Evolutionary conservation across 169 alveolate species (phyloP).

Genomic region (Eimeria praecox): DNA sequence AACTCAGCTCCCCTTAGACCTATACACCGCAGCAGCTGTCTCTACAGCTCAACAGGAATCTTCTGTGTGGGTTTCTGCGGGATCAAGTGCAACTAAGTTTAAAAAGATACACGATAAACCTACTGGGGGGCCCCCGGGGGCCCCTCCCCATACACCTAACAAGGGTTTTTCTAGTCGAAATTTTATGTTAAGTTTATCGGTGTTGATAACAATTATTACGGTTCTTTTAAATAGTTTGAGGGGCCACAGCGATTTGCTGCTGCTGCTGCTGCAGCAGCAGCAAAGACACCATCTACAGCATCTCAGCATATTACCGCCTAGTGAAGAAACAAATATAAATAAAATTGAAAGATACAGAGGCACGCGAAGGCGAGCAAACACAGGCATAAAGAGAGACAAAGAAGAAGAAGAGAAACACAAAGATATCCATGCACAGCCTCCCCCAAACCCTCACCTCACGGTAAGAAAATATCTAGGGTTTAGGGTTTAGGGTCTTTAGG

Average conservation of each 20-base stretch:
- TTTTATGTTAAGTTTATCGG: neutral
- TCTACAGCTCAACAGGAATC: neutral
- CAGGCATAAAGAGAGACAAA: neutral
- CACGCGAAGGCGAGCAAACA: neutral
- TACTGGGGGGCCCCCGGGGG: neutral
- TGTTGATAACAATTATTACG: neutral
- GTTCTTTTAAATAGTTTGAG: neutral
- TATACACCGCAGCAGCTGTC: neutral
- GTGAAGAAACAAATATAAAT: neutral
- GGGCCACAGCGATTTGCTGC: constrained; percentile 10
- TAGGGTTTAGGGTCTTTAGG: neutral
- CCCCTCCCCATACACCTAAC: neutral
- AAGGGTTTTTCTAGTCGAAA: neutral
- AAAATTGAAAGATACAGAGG: neutral
- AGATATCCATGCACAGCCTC: neutral
- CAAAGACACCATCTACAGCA: neutral
- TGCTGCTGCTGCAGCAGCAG: constrained; percentile 33
- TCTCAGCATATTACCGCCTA: neutral
- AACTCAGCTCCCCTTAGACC: neutral
- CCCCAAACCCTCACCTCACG: neutral
- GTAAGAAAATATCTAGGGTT: neutral
- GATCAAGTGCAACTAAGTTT: neutral
- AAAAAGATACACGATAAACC: neutral
- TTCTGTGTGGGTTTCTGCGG: neutral
- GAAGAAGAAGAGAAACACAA: neutral